A percentile compares a stretch with the other conserved stretches of the same genome.
Evolutionary conservation across 306 rosid genomes (phyloP).

Genomic region (Vigna mungo): DNA sequence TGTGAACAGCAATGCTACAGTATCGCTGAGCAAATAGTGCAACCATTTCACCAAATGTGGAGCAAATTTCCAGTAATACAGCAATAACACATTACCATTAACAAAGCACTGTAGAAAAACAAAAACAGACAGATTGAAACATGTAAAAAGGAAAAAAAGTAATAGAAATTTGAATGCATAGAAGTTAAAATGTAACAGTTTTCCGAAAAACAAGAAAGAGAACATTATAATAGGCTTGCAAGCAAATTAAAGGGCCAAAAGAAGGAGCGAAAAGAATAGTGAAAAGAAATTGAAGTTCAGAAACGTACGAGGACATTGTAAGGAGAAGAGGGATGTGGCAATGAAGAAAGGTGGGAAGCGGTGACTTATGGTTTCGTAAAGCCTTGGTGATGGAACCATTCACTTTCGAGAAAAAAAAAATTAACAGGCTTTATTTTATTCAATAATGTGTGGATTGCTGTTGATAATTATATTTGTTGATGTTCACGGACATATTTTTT

Average conservation of each 20-base stretch:
- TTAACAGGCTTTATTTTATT: not conserved
- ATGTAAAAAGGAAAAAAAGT: not conserved
- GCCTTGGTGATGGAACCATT: not conserved
- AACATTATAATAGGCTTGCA: not conserved
- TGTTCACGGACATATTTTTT: too few species aligned
- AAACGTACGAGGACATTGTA: constrained; percentile 20
- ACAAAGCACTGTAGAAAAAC: not conserved
- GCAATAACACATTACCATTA: constrained; percentile 13
- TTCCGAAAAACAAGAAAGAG: not conserved
- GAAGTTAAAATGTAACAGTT: not conserved
- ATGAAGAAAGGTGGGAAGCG: constrained; percentile 37
- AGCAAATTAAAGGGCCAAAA: not conserved
- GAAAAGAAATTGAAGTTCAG: constrained; percentile 13
- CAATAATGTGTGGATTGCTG: not conserved
- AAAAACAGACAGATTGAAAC: not conserved
- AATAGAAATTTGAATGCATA: constrained; percentile 2
- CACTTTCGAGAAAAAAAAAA: not conserved
- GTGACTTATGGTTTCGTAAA: not conserved
- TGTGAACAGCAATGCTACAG: not conserved
- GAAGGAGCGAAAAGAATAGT: not conserved
- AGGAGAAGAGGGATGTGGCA: constrained; percentile 28
- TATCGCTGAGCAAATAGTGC: not conserved
- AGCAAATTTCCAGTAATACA: constrained; percentile 5
- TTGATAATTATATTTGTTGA: too few species aligned
- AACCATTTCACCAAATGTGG: not conserved